Evolutionary conservation across 164 flowering plant genomes (phyloP), one percentile per base, ranked within the genome.

Genomic region (Stephania yunnanensis): DNA sequence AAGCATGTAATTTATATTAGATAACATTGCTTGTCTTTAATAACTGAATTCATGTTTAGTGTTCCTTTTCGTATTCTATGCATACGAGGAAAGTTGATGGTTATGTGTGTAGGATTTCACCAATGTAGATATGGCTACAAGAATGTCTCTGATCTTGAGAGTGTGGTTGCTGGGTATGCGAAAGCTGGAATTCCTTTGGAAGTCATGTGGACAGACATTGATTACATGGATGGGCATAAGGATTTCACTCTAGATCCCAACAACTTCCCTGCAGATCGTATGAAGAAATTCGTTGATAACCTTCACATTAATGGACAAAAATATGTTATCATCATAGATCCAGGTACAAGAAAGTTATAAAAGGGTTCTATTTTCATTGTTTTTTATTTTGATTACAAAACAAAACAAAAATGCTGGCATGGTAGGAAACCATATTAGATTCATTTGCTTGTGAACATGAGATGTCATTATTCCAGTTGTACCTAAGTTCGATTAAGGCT

Each of bases 161-260:
- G 82, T 20, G 98, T 94, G 75, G 97, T 94, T 55, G 87, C 87
- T 77, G 84, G 91, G 20, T 94, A 94, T 81, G 89, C 89, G 17
- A 87, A 89, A 71, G 98, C 95, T 13, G 15, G 77, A 53, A 91
- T 94, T 46, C 97, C 98, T 22, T 86, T 94, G 30, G 98, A 94
- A 71, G 97, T 89, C 29, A 92, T 94, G 89, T 94, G 98, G 97
- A 89, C 92, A 1, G 98, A 94, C 73, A 90, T 90, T 46, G 95
- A 94, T 80, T 80, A 94, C 83, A 94, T 94, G 98, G 95, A 94
- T 77, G 91, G 61, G 1, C 87, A 73, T 71, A 94, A 91, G 82
- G 95, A 89, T 77, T 94, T 91, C 81, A 94, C 98, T 12, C 78
- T 94, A 6, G 91, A 94, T 80, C 98, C 97, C 13, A 50, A 89